Evolutionary conservation across 805 yeast species (phyloP).

Genomic region (Spathaspora passalidarum): DNA sequence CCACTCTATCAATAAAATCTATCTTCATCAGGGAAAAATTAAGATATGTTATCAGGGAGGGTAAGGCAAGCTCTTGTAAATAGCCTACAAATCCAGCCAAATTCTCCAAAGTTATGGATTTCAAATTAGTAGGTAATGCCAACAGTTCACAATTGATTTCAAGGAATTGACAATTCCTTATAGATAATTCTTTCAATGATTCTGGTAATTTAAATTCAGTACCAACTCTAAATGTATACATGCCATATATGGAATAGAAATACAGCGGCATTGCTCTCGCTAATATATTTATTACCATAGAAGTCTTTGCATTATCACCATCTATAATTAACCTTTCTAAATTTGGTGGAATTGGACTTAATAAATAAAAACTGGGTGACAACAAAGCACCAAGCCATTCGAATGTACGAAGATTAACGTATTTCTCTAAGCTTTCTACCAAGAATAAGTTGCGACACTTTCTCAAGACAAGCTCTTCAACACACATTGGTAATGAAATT

Average conservation of each 20-base stretch:
- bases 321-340: conserved; percentile 2
- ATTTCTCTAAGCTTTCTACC: not conserved
- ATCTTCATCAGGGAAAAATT: conserved; percentile 5
- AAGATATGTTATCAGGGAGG: conserved; percentile 1
- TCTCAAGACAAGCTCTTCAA: not conserved
- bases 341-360: not conserved
- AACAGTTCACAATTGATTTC: conserved; percentile 2
- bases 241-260: conserved; percentile 1
- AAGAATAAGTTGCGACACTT: conserved; percentile 1
- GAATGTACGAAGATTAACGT: not conserved
- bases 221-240: conserved; percentile 3
- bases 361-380: conserved; percentile 2
- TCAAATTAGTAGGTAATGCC: not conserved
- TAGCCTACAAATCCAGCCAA: conserved; percentile 3
- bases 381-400: conserved; percentile 5
- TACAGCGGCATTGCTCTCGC: conserved; percentile 3
- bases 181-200: not conserved
- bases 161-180: conserved; percentile 3
- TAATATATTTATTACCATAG: not conserved
- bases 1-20: conserved; percentile 2
- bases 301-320: not conserved
- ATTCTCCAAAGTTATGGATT: not conserved
- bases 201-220: conserved; percentile 2
- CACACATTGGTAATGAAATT: not conserved
- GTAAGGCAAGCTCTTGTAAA: not conserved